Percentiles rank a stretch among this genome's conserved stretches.
These are phyloP conservation scores for Puccinia novopanici DNA, from an alignment of 1,284 basidiomycete genomes.

Conservation along the genomic window DNA sequence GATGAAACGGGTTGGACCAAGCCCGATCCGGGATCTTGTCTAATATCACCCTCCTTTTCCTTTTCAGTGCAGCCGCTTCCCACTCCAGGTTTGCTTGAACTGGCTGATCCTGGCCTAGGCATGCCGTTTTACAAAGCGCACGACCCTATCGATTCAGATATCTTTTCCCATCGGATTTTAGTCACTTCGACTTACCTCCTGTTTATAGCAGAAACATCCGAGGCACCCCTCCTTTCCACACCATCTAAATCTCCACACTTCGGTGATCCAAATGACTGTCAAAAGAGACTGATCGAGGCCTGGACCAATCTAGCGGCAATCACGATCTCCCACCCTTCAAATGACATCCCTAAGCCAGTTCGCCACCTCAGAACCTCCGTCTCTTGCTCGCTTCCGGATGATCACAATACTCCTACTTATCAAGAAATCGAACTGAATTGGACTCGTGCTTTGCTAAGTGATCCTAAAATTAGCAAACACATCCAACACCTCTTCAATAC, in stretches of 20 bases:
- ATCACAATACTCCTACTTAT: neutral
- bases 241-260: slow-evolving; percentile 15
- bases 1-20: neutral
- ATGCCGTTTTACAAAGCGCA: slow-evolving; percentile 32
- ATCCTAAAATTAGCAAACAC: slow-evolving; percentile 32
- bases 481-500: slow-evolving; percentile 35
- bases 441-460: slow-evolving; percentile 40
- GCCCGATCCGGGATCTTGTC: neutral
- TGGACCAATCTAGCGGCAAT: slow-evolving; percentile 28
- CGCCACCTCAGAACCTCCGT: slow-evolving; percentile 17
- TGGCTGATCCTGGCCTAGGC: slow-evolving; percentile 29
- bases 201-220: slow-evolving; percentile 12
- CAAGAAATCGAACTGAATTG: slow-evolving; percentile 36
- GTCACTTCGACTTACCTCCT: slow-evolving; percentile 35
- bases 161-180: slow-evolving; percentile 43
- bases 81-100: slow-evolving; percentile 22
- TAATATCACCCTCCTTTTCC: neutral
- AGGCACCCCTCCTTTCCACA: slow-evolving; percentile 1
- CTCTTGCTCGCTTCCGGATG: neutral
- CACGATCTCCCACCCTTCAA: slow-evolving; percentile 23
- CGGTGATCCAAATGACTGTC: neutral
- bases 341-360: slow-evolving; percentile 12
- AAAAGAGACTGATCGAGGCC: slow-evolving; percentile 9
- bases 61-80: neutral
- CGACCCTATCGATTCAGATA: slow-evolving; percentile 28